Percentiles rank a stretch among this genome's conserved stretches.
Evolutionary conservation across 371 early-diverging fungal genomes (phyloP).

Genomic region (Mortierella polycephala): DNA sequence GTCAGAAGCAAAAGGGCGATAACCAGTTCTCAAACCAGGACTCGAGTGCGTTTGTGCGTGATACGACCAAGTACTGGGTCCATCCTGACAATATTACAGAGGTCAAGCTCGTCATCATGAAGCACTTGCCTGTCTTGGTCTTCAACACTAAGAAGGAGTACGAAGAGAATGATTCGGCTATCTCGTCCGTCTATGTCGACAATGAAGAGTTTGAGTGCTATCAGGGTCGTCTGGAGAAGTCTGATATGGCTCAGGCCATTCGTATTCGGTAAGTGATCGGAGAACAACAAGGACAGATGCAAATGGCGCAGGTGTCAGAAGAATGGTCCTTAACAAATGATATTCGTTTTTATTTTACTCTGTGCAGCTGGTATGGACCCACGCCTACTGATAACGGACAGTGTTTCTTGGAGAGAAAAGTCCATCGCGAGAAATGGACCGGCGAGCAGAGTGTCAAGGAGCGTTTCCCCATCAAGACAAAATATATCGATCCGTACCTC

Average conservation of each 20-base stretch:
- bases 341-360: neutral
- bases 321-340: no score
- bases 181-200: slow-evolving; percentile 98
- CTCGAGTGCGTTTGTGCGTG: slow-evolving; percentile 76
- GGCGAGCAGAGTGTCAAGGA: slow-evolving; percentile 97
- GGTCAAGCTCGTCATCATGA: slow-evolving; percentile 93
- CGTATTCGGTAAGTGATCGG: slow-evolving; percentile 75
- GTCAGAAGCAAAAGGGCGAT: slow-evolving; percentile 72
- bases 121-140: slow-evolving; percentile 97
- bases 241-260: slow-evolving; percentile 94
- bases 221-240: slow-evolving; percentile 92
- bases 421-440: slow-evolving; percentile 98
- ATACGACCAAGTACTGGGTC: slow-evolving; percentile 99
- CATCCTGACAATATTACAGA: slow-evolving; percentile 99
- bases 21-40: slow-evolving; percentile 42
- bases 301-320: no score
- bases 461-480: slow-evolving; percentile 97
- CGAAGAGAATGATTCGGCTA: slow-evolving; percentile 87
- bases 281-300: no score
- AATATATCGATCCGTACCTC: slow-evolving; percentile 90
- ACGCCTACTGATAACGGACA: slow-evolving; percentile 78
- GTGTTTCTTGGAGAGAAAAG: slow-evolving; percentile 98
- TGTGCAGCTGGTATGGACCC: slow-evolving; percentile 91
- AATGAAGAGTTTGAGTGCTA: slow-evolving; percentile 95
- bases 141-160: slow-evolving; percentile 87